Base-by-base conservation (phyloP, 2,329 filamentous ascomycete species). In the Biscogniauxia sp. region DNA sequence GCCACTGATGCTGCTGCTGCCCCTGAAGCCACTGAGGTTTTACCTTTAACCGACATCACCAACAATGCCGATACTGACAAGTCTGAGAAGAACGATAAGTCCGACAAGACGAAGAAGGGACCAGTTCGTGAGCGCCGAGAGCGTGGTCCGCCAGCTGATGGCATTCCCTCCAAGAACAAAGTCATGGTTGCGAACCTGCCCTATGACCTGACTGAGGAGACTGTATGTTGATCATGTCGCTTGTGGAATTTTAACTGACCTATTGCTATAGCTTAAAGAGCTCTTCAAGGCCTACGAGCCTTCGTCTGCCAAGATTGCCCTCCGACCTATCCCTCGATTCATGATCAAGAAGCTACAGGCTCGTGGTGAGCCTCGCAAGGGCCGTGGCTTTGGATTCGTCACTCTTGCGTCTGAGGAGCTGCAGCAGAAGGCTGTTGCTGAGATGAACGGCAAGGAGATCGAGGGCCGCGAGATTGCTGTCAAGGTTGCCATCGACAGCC, bases 291-390 rank as follows among this genome's bases (percentile, higher is more conserved):
- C 88, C 66, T 99, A 97, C 83, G 85, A 93, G 75, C 95, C 95
- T 64, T 89, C 90, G 70, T 96, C 93, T 67, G 94, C 95, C 78
- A 99, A 98, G 88, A 98, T 99, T 75, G 95, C 95, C 69, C 92
- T 99, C 71, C 94, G 95, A 73, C 95, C 95, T 56, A 99, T 99
- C 70, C 95, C 95, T 70, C 93, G 94, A 73, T 99, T 98, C 85
- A 99, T 99, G 95, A 95, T 99, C 82, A 97, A 97, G 90, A 99
- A 99, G 87, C 92, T 99, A 65, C 93, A 97, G 82, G 93, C 94
- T 73, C 94, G 95, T 76, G 93, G 93, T 75, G 95, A 99, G 83
- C 89, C 94, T 73, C 95, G 95, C 83, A 99, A 99, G 89, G 95
- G 95, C 64, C 95, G 95, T 83, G 95, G 95, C 69, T 99, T 99